phyloP scores from a whole-genome alignment of 2,329 filamentous ascomycete species.

The Pestalotiopsis sp. region DNA sequence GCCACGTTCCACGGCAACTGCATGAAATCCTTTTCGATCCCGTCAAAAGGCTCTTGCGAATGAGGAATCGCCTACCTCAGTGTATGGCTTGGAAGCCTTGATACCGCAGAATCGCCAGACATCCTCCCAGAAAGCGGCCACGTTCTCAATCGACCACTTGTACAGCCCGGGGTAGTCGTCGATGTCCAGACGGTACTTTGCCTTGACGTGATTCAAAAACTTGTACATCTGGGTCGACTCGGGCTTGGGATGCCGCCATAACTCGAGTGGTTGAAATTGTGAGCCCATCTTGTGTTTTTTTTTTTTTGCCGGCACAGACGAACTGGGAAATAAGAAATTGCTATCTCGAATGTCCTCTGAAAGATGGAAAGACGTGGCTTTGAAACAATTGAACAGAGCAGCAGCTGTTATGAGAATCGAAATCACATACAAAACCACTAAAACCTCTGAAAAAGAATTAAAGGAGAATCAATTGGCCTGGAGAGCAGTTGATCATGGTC shows the following conservation, averaged over 20 bases:
- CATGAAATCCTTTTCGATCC: too few relatives aligned
- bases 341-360: neutral
- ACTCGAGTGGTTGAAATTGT: slow-evolving; percentile 41
- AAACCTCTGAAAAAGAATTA: neutral
- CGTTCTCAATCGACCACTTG: slow-evolving; percentile 80
- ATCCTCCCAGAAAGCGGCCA: slow-evolving; percentile 80
- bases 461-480: neutral
- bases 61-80: slow-evolving; percentile 49
- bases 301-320: neutral
- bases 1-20: too few relatives aligned
- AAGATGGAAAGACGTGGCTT: neutral
- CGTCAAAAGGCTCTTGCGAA: too few relatives aligned
- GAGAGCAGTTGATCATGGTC: neutral
- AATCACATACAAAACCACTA: neutral
- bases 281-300: slow-evolving; percentile 22
- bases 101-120: slow-evolving; percentile 84
- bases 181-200: slow-evolving; percentile 65
- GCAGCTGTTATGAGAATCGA: neutral
- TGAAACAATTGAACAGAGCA: neutral
- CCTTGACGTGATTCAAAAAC: slow-evolving; percentile 71
- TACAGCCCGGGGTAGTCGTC: slow-evolving; percentile 75
- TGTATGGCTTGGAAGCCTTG: slow-evolving; percentile 65
- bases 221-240: slow-evolving; percentile 69
- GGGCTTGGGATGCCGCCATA: slow-evolving; percentile 75
- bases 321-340: neutral